Base-by-base conservation (phyloP, 2,329 filamentous ascomycete species). In the Nemania serpens region DNA sequence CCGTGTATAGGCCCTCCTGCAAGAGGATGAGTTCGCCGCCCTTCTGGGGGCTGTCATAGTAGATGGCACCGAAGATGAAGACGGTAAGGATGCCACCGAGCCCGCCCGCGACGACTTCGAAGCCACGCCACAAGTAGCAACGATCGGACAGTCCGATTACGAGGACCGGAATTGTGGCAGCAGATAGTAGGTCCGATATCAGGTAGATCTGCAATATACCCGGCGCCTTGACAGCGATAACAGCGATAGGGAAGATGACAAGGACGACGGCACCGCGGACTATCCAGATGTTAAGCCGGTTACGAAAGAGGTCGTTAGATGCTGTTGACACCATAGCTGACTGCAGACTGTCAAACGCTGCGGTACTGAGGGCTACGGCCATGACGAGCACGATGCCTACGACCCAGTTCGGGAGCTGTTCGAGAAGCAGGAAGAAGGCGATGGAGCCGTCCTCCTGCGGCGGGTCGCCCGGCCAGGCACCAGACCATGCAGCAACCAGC, bases 311-410 rank as follows among this genome's bases (percentile, higher is more conserved):
- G 72, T 95, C 91, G 78, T 94, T 94, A 66, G 89, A 92, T 13
- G 88, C 89, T 0, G 89, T 90, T n/a, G 89, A 91, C 7, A 94
- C 88, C 88, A 95, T 93, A 67, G 91, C 89, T 1, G 88, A 90
- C 76, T 94, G 91, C 39, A 94, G 81, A 63, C 84, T 89, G 79
- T 95, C 91, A 65, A 95, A 94, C 0, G 91, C 87, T 0, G 91
- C 88, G 2, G 89, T 91, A 70, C 86, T 90, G 54, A 95, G 83
- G 10, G 86, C 85, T 34, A 93, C 85, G 1, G 90, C 86, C 90
- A 95, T 93, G 72, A 94, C 87, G 10, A 95, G 81, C 0, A 94
- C 85, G 65, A 95, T 84, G 55, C 90, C 91, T 2, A 95, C 84
- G n/a, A 93, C 90, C 91, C 91, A 95, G 57, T 77, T 81, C 0